phyloP scores from a whole-genome alignment of 192 early-diverging fungal species.

The Kickxella alabastrina region DNA sequence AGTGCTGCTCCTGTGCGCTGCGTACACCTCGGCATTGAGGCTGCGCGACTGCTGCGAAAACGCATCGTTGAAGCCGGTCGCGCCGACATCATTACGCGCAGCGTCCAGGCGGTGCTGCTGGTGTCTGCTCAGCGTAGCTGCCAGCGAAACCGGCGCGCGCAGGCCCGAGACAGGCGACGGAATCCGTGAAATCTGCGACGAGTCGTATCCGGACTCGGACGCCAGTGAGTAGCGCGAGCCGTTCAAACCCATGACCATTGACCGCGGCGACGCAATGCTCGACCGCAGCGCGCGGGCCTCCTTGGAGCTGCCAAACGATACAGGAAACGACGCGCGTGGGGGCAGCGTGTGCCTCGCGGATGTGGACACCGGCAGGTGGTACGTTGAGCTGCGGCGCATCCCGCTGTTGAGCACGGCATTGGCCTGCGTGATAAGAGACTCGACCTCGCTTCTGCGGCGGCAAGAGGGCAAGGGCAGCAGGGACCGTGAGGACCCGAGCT shows the following conservation, averaged over 20 bases:
- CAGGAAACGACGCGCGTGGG: slow-evolving; percentile 39
- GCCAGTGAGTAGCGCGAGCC: slow-evolving; percentile 4
- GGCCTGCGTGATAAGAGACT: slow-evolving; percentile 42
- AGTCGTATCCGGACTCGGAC: slow-evolving; percentile 1
- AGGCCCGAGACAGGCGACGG: slow-evolving; percentile 8
- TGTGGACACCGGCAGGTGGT: neutral
- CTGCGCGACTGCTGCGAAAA: neutral
- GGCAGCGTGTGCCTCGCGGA: slow-evolving; percentile 13
- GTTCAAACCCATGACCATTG: slow-evolving; percentile 1
- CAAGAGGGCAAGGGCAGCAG: slow-evolving; percentile 4
- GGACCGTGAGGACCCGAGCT: neutral
- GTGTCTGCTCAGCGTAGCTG: slow-evolving; percentile 10
- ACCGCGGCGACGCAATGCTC: slow-evolving; percentile 14
- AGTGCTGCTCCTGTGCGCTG: neutral
- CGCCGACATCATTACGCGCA: slow-evolving; percentile 1
- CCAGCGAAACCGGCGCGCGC: slow-evolving; percentile 1
- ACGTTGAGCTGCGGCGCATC: neutral
- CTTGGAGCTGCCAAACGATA: neutral
- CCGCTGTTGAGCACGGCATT: slow-evolving; percentile 33
- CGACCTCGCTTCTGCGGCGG: slow-evolving; percentile 38
- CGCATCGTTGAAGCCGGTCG: slow-evolving; percentile 4
- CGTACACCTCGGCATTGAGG: slow-evolving; percentile 1
- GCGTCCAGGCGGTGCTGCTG: slow-evolving; percentile 26
- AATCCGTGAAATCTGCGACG: slow-evolving; percentile 6
- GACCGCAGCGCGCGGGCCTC: neutral